Evolutionary conservation across 495 filamentous ascomycete genomes (phyloP).

Genomic region (Letharia columbiana): DNA sequence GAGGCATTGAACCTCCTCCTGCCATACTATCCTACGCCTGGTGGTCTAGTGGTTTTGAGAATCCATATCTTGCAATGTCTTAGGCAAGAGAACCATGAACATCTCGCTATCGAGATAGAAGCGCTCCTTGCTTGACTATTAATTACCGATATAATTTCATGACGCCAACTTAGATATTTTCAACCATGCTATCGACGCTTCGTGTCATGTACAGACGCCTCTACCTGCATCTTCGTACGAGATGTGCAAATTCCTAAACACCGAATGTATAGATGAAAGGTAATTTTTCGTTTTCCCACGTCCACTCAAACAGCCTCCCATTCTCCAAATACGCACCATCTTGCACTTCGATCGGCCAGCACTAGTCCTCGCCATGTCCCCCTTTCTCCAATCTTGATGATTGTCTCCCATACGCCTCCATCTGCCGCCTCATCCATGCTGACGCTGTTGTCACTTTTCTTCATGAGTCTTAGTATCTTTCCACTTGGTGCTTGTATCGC

Average conservation of each 20-base stretch:
- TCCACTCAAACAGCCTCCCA: slow-evolving; percentile 60
- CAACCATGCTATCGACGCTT: slow-evolving; percentile 6
- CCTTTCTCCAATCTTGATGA: slow-evolving; percentile 91
- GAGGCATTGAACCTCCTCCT: not conserved
- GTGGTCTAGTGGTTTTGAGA: not conserved
- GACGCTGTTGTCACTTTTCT: slow-evolving; percentile 68
- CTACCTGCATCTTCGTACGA: not conserved
- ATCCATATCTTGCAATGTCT: not conserved
- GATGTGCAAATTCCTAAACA: not conserved
- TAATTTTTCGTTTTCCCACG: not conserved
- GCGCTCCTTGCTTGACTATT: not conserved
- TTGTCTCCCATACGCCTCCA: slow-evolving; percentile 90
- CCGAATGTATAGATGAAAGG: not conserved
- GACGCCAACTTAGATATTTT: not conserved
- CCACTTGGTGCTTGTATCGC: slow-evolving; percentile 93
- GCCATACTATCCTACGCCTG: too few relatives aligned
- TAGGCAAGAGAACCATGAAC: not conserved
- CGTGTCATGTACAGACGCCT: not conserved
- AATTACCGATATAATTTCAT: not conserved
- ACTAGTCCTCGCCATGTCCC: slow-evolving; percentile 91
- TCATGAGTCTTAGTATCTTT: slow-evolving; percentile 83
- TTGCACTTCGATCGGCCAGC: slow-evolving; percentile 84
- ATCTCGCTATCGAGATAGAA: not conserved
- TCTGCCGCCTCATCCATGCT: slow-evolving; percentile 48
- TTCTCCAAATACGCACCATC: slow-evolving; percentile 98